phyloP scores from a whole-genome alignment of 169 alveolate genomes.

The Perkinsus chesapeaki region DNA sequence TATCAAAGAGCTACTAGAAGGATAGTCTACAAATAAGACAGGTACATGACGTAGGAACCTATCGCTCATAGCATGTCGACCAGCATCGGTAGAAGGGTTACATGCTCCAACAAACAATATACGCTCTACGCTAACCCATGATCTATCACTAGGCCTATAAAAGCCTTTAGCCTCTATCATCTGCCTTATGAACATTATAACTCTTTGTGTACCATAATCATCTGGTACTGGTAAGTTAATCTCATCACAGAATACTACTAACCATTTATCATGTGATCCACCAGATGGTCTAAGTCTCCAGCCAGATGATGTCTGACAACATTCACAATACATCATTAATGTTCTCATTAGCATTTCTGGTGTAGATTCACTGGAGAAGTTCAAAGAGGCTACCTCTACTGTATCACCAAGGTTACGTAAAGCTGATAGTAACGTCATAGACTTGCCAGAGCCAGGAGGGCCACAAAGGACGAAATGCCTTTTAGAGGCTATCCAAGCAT shows the following conservation, averaged over 20 bases:
- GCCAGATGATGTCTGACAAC: conserved; percentile 61
- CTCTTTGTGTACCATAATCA: conserved; percentile 92
- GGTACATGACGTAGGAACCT: conserved; percentile 92
- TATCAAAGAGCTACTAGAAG: conserved; percentile 88
- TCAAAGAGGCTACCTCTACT: conserved; percentile 87
- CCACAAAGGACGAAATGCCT: conserved; percentile 95
- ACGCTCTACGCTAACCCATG: conserved; percentile 87
- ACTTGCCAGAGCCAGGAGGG: conserved; percentile 97
- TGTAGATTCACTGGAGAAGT: conserved; percentile 88
- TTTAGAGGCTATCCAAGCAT: conserved; percentile 88
- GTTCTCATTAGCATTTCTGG: conserved; percentile 85
- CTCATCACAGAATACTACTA: conserved; percentile 97
- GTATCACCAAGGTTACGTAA: conserved; percentile 78
- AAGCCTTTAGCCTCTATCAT: conserved; percentile 92
- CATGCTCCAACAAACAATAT: conserved; percentile 96
- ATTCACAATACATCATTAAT: conserved; percentile 94
- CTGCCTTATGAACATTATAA: conserved; percentile 88
- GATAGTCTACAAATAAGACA: conserved; percentile 91
- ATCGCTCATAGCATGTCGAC: conserved; percentile 90
- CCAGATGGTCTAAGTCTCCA: conserved; percentile 60
- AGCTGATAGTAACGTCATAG: conserved; percentile 94
- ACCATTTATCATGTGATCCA: conserved; percentile 82
- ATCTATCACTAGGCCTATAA: conserved; percentile 80
- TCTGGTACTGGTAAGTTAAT: conserved; percentile 94
- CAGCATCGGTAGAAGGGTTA: conserved; percentile 97